phyloP scores from a whole-genome alignment of 768 basidiomycete genomes.

The Russula earlei region DNA sequence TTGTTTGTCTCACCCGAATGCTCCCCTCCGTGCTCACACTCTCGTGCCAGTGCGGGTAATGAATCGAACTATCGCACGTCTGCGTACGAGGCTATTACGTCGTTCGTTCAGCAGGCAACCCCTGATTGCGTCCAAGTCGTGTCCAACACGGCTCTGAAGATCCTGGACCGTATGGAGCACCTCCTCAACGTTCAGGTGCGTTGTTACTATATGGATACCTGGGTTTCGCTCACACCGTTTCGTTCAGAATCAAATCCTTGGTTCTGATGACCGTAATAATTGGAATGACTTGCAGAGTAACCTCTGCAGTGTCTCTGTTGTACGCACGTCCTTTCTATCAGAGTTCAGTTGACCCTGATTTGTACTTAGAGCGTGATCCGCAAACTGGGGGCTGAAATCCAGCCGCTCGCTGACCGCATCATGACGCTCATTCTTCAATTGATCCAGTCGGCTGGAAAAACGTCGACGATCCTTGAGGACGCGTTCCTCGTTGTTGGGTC shows the following conservation, averaged over 20 bases:
- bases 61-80: constrained; percentile 91
- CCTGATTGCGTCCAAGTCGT: constrained; percentile 73
- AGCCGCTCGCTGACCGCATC: constrained; percentile 85
- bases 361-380: constrained; percentile 64
- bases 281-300: constrained; percentile 98
- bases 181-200: constrained; percentile 73
- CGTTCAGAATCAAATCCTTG: constrained; percentile 80
- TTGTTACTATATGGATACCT: not conserved
- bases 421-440: constrained; percentile 87
- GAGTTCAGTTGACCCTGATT: not conserved
- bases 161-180: constrained; percentile 87
- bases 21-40: constrained; percentile 10
- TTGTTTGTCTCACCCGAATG: not conserved
- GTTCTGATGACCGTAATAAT: constrained; percentile 93
- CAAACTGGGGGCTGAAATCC: constrained; percentile 72
- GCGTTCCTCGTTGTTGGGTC: constrained; percentile 92
- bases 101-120: constrained; percentile 74
- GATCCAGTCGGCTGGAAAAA: constrained; percentile 81
- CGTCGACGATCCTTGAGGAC: constrained; percentile 91
- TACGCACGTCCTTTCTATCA: constrained; percentile 31
- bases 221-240: not conserved
- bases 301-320: constrained; percentile 83
- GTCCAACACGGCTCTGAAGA: constrained; percentile 69
- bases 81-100: constrained; percentile 91
- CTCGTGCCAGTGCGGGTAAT: constrained; percentile 52